Conservation (phyloP, 2,329 filamentous ascomycete genomes). For the Fusarium bulbicola region DNA sequence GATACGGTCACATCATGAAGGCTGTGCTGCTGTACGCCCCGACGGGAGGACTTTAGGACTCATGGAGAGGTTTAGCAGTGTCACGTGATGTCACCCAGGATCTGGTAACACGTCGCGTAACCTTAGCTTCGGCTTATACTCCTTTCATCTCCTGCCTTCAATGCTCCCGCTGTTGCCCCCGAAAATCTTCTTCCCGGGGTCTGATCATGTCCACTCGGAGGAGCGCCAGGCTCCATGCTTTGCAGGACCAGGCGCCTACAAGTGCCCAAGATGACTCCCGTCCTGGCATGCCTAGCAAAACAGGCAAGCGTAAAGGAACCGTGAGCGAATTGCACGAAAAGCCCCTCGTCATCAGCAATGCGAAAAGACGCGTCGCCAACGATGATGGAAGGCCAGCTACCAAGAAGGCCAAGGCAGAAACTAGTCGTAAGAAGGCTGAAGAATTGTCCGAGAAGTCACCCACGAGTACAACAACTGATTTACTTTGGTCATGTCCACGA, state of each 20-base stretch:
- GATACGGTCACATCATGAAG: neutral
- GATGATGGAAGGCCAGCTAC: neutral
- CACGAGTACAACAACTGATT: neutral
- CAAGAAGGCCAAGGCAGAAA: neutral
- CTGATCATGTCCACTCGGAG: constrained; percentile 11
- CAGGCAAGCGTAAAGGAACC: constrained; percentile 8
- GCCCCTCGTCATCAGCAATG: neutral
- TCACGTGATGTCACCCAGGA: neutral
- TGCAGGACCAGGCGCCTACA: neutral
- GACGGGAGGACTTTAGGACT: neutral
- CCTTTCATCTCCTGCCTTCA: too few relatives aligned
- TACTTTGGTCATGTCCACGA: constrained; percentile 8
- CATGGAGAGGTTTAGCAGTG: neutral
- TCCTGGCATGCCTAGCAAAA: neutral
- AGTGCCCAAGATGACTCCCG: neutral
- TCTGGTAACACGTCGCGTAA: neutral
- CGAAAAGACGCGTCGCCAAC: neutral
- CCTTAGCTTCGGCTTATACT: neutral
- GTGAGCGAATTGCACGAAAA: neutral
- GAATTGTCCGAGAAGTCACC: neutral
- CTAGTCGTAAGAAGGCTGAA: neutral
- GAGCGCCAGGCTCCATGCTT: constrained; percentile 18
- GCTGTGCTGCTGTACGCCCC: neutral
- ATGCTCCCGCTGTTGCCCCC: neutral
- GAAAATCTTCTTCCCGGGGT: neutral